Evolutionary conservation across 2,329 filamentous ascomycete genomes (phyloP).

Genomic region (Fusarium chuoi): DNA sequence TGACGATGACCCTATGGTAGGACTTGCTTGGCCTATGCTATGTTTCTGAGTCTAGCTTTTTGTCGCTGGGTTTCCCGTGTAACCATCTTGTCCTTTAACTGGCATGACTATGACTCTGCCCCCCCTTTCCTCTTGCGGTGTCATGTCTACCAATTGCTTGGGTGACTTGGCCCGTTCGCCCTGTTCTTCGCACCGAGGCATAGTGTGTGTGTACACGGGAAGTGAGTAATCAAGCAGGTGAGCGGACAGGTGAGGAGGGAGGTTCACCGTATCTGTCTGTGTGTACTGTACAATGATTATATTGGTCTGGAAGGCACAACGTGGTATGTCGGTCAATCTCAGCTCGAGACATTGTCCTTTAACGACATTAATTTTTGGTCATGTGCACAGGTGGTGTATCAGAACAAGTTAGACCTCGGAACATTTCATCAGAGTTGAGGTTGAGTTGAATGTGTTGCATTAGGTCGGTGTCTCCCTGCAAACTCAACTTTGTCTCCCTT

Average conservation of each 20-base stretch:
- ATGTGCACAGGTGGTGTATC: conserved; percentile 23
- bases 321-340: conserved; percentile 40
- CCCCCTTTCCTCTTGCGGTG: conserved; percentile 35
- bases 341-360: conserved; percentile 26
- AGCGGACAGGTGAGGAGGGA: neutral
- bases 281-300: conserved; percentile 21
- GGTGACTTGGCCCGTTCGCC: conserved; percentile 38
- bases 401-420: conserved; percentile 21
- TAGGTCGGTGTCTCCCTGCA: conserved; percentile 24
- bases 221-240: neutral
- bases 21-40: conserved; percentile 24
- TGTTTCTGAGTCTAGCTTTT: conserved; percentile 11
- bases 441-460: conserved; percentile 31
- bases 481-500: conserved; percentile 27
- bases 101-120: conserved; percentile 24
- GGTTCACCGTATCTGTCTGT: conserved; percentile 31
- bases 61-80: conserved; percentile 11
- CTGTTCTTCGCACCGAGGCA: conserved; percentile 22
- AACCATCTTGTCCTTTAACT: conserved; percentile 28
- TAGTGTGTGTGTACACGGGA: neutral
- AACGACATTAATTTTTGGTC: conserved; percentile 30
- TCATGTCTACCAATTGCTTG: conserved; percentile 25
- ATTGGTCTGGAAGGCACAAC: conserved; percentile 2
- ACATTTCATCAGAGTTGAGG: conserved; percentile 19
- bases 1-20: conserved; percentile 20